phyloP scores from a whole-genome alignment of 805 yeast species.

The Wickerhamomyces bovis region DNA sequence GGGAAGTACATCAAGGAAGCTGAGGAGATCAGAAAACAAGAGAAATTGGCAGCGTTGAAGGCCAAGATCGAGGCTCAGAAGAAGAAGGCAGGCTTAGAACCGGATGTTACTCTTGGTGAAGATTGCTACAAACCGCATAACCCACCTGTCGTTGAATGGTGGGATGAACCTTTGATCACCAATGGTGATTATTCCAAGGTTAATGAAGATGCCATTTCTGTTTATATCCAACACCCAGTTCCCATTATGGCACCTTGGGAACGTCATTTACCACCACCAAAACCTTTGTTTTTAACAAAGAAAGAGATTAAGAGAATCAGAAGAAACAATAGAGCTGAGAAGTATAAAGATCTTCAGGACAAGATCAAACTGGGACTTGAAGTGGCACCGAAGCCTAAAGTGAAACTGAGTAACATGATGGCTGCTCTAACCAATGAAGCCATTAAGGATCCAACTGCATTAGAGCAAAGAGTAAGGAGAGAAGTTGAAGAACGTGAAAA shows the following conservation, averaged over 20 bases:
- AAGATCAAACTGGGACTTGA: conserved; percentile 73
- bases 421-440: conserved; percentile 81
- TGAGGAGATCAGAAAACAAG: conserved; percentile 39
- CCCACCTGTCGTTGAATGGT: conserved; percentile 81
- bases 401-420: conserved; percentile 79
- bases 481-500: conserved; percentile 60
- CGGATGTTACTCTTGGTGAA: conserved; percentile 53
- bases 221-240: conserved; percentile 80
- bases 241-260: conserved; percentile 59
- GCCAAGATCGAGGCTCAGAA: conserved; percentile 27
- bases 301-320: conserved; percentile 70
- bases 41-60: conserved; percentile 30
- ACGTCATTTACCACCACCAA: conserved; percentile 31
- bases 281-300: conserved; percentile 62
- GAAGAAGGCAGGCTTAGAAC: conserved; percentile 37
- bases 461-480: conserved; percentile 62
- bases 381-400: conserved; percentile 86
- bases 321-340: conserved; percentile 51
- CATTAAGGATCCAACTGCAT: conserved; percentile 80
- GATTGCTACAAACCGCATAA: conserved; percentile 37
- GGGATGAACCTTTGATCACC: conserved; percentile 63
- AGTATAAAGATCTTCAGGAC: conserved; percentile 68
- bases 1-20: conserved; percentile 54
- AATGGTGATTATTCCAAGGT: conserved; percentile 33
- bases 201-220: conserved; percentile 43